A percentile compares a stretch with the other conserved stretches of the same genome.
Conservation (phyloP, 2,329 filamentous ascomycete species). For the Capronia epimyces region DNA sequence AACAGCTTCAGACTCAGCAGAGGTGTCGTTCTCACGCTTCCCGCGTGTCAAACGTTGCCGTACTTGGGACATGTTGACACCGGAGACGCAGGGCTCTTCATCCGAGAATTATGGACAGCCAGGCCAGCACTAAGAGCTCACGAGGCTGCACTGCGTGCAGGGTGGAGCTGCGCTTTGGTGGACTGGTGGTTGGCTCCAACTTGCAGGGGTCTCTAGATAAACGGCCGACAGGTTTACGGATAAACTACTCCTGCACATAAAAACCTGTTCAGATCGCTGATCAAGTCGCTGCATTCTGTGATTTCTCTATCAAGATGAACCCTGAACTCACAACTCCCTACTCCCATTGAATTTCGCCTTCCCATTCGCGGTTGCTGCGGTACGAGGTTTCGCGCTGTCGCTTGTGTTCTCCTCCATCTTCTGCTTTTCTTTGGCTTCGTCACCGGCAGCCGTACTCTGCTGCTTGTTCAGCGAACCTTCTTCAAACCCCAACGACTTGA, state of each 20-base stretch:
- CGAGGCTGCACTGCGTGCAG: background rate
- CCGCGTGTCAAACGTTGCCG: conserved; percentile 4
- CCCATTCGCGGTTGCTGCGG: conserved; percentile 3
- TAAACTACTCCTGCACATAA: no score
- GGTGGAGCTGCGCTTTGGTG: background rate
- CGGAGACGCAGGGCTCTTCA: background rate
- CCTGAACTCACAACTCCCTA: no score
- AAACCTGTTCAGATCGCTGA: background rate
- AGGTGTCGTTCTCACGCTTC: background rate
- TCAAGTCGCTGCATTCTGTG: no score
- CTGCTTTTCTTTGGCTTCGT: conserved; percentile 11
- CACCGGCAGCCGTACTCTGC: background rate
- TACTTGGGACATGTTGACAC: conserved; percentile 11
- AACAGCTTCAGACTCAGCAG: background rate
- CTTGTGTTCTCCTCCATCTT: conserved; percentile 11
- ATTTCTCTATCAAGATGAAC: no score
- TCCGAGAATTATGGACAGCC: background rate
- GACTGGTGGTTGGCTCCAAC: background rate
- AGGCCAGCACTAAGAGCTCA: background rate
- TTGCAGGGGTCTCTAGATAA: background rate
- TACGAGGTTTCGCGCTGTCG: background rate
- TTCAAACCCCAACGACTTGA: conserved; percentile 88
- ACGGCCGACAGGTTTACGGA: no score
- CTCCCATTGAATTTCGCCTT: no score
- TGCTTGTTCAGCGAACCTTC: conserved; percentile 44